Conservation (phyloP, 768 basidiomycete species). For the Psilocybe azurescens region DNA sequence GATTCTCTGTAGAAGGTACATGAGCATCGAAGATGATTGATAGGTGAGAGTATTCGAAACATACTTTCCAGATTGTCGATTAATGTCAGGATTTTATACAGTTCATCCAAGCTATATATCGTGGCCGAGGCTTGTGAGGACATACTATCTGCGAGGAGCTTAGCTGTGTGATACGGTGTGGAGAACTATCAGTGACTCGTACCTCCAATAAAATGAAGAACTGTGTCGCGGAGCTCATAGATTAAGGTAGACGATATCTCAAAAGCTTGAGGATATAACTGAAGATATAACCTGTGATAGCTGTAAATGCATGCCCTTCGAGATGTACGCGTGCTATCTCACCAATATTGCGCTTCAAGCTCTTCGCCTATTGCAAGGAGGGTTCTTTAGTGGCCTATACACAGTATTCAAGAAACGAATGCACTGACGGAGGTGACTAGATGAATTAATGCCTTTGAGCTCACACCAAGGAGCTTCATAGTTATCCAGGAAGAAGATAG, state of each 20-base stretch:
- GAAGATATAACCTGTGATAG: constrained; percentile 37
- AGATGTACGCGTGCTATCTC: too few species aligned
- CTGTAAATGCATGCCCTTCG: too few species aligned
- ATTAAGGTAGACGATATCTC: constrained; percentile 30
- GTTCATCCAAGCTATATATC: constrained; percentile 38
- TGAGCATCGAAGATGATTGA: not conserved
- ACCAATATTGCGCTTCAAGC: constrained; percentile 49
- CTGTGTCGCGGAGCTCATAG: constrained; percentile 40
- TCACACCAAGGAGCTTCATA: constrained; percentile 37
- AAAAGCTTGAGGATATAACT: constrained; percentile 37
- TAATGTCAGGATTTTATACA: constrained; percentile 41
- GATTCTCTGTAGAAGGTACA: constrained; percentile 27
- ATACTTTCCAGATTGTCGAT: constrained; percentile 41
- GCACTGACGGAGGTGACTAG: constrained; percentile 46
- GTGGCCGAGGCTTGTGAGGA: constrained; percentile 43
- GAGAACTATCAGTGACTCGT: not conserved
- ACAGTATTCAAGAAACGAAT: not conserved
- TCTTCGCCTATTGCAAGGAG: constrained; percentile 34
- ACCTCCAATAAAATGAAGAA: constrained; percentile 43
- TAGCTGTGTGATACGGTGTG: not conserved
- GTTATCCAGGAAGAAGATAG: constrained; percentile 59
- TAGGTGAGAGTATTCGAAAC: not conserved
- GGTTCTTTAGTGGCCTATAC: not conserved
- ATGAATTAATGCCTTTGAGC: constrained; percentile 40
- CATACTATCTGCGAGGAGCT: constrained; percentile 35